Evolutionary conservation across 148 eudicot species (phyloP).

Genomic region (Suaeda aralocaspica): DNA sequence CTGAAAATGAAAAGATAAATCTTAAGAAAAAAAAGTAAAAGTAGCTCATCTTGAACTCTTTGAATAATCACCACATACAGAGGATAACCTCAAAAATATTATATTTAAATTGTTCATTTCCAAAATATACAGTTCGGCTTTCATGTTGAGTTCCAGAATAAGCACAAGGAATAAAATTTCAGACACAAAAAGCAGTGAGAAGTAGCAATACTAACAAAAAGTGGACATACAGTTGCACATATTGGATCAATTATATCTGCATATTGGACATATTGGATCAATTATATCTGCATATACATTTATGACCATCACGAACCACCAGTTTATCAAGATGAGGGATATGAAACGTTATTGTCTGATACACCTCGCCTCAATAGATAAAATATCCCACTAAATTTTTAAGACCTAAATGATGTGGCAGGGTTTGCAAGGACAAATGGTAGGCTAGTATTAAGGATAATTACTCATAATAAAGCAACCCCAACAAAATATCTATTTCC

Average conservation of each 20-base stretch:
- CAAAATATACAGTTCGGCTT: background rate
- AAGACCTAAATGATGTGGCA: background rate
- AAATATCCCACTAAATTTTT: background rate
- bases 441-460: background rate
- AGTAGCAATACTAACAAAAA: background rate
- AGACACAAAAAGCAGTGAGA: background rate
- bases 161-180: background rate
- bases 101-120: background rate
- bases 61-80: background rate
- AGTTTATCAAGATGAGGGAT: background rate
- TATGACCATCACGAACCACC: background rate
- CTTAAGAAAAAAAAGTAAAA: constrained; percentile 9
- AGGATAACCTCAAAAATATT: background rate
- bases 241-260: background rate
- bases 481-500: background rate
- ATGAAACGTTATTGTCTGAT: background rate
- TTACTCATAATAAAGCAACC: background rate
- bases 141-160: too few relatives aligned
- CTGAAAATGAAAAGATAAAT: constrained; percentile 30
- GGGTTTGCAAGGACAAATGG: background rate
- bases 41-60: background rate
- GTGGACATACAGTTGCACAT: background rate
- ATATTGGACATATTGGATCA: background rate
- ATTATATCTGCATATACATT: background rate
- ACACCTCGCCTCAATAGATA: background rate